Base-by-base conservation (phyloP, 257 asterid genomes). In the Solanum arcanum region DNA sequence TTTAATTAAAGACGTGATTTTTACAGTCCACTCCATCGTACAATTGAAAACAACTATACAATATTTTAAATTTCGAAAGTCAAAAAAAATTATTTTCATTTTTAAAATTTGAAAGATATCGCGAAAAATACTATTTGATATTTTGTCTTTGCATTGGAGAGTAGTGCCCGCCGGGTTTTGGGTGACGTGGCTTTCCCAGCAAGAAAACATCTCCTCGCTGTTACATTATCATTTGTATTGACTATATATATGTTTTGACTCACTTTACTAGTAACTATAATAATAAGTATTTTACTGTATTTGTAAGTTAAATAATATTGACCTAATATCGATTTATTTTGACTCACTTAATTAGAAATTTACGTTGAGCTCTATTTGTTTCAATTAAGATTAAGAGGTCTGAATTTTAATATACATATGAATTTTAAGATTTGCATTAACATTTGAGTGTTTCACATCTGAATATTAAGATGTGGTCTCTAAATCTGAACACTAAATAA, bases 151-250 rank as follows among this genome's bases (percentile, higher is more conserved):
- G 59, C 93, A 88, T 87, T 81, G 31, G 91, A 95, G 95, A 94
- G 95, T 90, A 88, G 73, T 68, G 92, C 69, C 83, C 98, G 98
- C 88, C 98, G 95, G 85, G 92, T 88, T 90, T 93, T 21, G 25
- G 88, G 98, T 92, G 96, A 94, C 96, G 94, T 94, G 94, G 95
- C 95, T 94, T 93, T 78, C 92, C 95, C 89, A 83, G 92, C 96
- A 93, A 89, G 91, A 33, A 64, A 31, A 84, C 27, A 15, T 27
- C 4, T 49, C 66, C 18, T 66, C 21, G 64, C 12, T 84, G 80
- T 84, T 66, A 35, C 42, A 18, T 80, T 46, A 14, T 77, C 25
- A 77, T 77, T 78, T 25, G 62, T 14, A 25, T 25, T 27, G 84
- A 46, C 84, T 29, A 49, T 56, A 56, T 18, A 16, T 47, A 37